Percentiles rank a stretch among this genome's conserved stretches.
phyloP scores from a whole-genome alignment of 495 filamentous ascomycete genomes.

The Rostrohypoxylon terebratum region DNA sequence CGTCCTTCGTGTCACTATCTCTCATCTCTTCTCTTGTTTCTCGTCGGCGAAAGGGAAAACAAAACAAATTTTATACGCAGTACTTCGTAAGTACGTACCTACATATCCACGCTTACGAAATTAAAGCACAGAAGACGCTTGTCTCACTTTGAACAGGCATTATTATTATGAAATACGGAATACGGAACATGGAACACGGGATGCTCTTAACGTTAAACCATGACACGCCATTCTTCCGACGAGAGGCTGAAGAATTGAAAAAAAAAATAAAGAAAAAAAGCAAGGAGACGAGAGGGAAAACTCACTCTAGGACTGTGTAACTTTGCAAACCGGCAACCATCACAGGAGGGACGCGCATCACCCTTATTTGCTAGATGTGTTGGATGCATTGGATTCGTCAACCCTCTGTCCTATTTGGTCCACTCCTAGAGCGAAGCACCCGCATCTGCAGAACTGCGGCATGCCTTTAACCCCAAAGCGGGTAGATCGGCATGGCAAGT shows the following conservation, averaged over 20 bases:
- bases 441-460: slow-evolving; percentile 24
- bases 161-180: neutral
- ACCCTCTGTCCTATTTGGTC: slow-evolving; percentile 16
- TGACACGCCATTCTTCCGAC: slow-evolving; percentile 4
- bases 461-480: slow-evolving; percentile 24
- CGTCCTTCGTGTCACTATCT: neutral
- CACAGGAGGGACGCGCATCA: slow-evolving; percentile 16
- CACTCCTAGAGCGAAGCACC: slow-evolving; percentile 28
- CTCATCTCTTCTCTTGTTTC: neutral
- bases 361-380: slow-evolving; percentile 38
- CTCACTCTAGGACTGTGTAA: slow-evolving; percentile 20
- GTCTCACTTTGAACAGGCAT: neutral
- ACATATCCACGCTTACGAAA: neutral
- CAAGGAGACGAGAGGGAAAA: slow-evolving; percentile 20
- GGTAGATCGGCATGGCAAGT: slow-evolving; percentile 20
- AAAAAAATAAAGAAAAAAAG: slow-evolving; percentile 2
- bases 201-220: neutral
- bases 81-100: too few species aligned
- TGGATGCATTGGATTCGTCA: slow-evolving; percentile 40
- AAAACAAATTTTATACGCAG: neutral
- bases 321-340: slow-evolving; percentile 28
- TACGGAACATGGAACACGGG: neutral
- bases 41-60: neutral
- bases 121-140: slow-evolving; percentile 9
- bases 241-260: neutral